Conservation (phyloP, 768 basidiomycete species). For the Leccinellum rugosiceps region DNA sequence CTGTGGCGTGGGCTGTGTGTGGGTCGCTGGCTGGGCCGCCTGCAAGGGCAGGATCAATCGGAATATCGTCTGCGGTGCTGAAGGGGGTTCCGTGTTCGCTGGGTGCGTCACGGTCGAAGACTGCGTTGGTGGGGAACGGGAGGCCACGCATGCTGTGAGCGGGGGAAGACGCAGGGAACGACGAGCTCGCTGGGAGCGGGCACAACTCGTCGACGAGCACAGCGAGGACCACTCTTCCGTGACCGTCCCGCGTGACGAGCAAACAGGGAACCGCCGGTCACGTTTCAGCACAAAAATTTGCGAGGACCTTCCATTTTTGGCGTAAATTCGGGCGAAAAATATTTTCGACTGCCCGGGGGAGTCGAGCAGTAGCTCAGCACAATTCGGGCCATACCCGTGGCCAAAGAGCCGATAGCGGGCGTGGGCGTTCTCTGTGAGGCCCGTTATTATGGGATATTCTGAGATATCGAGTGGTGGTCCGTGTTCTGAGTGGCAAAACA, state of each 20-base stretch:
- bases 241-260: slow-evolving; percentile 32
- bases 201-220: slow-evolving; percentile 37
- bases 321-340: slow-evolving; percentile 4
- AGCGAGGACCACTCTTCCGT: slow-evolving; percentile 32
- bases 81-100: slow-evolving; percentile 59
- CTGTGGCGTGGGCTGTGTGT: slow-evolving; percentile 37
- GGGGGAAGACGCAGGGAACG: slow-evolving; percentile 10
- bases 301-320: slow-evolving; percentile 11
- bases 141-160: slow-evolving; percentile 53
- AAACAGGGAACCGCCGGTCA: slow-evolving; percentile 25
- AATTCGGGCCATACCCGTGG: neutral
- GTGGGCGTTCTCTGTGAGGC: neutral
- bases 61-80: slow-evolving; percentile 62
- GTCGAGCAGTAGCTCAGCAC: neutral
- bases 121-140: slow-evolving; percentile 43
- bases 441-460: neutral
- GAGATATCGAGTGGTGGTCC: neutral
- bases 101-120: slow-evolving; percentile 52
- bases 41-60: slow-evolving; percentile 76
- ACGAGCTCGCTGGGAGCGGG: slow-evolving; percentile 13
- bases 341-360: neutral
- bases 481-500: slow-evolving; percentile 25
- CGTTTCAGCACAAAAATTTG: slow-evolving; percentile 21
- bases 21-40: slow-evolving; percentile 50
- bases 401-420: neutral